Evolutionary conservation across 352 stramenopile species (phyloP).

Genomic region (Globisporangium camurandrum): DNA sequence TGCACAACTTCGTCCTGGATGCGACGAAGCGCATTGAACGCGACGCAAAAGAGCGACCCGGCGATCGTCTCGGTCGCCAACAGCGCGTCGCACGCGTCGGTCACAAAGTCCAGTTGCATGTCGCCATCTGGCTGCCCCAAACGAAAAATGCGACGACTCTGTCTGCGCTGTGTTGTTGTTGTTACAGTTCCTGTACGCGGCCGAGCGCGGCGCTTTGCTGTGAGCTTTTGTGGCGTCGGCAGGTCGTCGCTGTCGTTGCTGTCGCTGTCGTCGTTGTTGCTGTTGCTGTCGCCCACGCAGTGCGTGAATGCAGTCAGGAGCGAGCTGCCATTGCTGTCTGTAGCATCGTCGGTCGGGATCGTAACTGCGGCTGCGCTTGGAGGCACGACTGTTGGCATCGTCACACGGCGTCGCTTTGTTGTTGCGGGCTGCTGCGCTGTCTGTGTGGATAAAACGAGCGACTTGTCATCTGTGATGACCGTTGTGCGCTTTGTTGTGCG

Average conservation of each 20-base stretch:
- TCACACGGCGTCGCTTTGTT: conserved; percentile 19
- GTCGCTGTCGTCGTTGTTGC: conserved; percentile 4
- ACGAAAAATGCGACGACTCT: conserved; percentile 3
- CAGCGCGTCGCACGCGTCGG: conserved; percentile 23
- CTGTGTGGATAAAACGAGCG: conserved; percentile 39
- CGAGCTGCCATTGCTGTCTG: conserved; percentile 1
- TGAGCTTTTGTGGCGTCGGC: conserved; percentile 9
- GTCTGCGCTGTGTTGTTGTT: background rate
- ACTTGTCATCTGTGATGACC: conserved; percentile 12
- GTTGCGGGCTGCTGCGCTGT: conserved; percentile 19
- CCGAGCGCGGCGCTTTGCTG: conserved; percentile 4
- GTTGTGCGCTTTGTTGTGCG: background rate
- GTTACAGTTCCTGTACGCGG: background rate
- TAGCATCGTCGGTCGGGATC: background rate
- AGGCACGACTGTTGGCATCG: background rate
- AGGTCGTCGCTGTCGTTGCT: conserved; percentile 3
- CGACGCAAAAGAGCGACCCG: conserved; percentile 31
- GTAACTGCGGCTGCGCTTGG: background rate
- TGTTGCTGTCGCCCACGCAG: conserved; percentile 3
- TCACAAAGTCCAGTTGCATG: conserved; percentile 14
- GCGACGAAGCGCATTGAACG: conserved; percentile 26
- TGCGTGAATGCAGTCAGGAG: conserved; percentile 7
- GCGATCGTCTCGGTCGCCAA: conserved; percentile 32
- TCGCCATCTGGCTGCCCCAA: background rate
- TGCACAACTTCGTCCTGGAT: conserved; percentile 8